These are phyloP conservation scores for Sordariomycetes sp. DNA, from an alignment of 2,329 filamentous ascomycete species.

Conservation along the genomic window DNA sequence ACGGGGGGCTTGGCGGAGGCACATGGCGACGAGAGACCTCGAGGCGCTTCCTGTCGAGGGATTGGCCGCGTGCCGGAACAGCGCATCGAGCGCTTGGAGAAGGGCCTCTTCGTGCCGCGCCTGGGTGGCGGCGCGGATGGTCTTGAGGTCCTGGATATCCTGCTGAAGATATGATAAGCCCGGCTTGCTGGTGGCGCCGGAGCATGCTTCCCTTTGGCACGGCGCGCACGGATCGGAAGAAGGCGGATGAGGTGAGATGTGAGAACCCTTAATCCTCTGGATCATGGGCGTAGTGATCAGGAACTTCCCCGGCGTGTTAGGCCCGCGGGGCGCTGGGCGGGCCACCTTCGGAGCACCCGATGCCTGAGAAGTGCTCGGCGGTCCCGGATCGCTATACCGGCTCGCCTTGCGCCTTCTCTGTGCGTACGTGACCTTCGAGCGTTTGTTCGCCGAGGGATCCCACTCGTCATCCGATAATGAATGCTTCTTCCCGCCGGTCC, in stretches of 20 bases:
- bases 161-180: not conserved
- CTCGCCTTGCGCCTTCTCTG: slow-evolving; percentile 1
- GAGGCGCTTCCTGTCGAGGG: slow-evolving; percentile 1
- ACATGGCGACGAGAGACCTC: slow-evolving; percentile 25
- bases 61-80: slow-evolving; percentile 4
- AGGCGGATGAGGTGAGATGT: not conserved
- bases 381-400: not conserved
- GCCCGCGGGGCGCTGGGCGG: not conserved
- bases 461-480: not conserved
- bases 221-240: not conserved
- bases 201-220: not conserved
- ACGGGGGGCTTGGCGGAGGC: slow-evolving; percentile 15
- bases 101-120: slow-evolving; percentile 3
- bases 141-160: not conserved
- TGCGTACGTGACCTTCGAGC: slow-evolving; percentile 1
- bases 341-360: not conserved
- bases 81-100: slow-evolving; percentile 5
- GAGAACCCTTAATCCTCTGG: not conserved
- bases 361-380: not conserved
- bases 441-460: not conserved
- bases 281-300: slow-evolving; percentile 2
- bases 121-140: not conserved
- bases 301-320: slow-evolving; percentile 2
- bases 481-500: not conserved
- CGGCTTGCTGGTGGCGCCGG: not conserved